Conservation (phyloP, 129 eudicot species). For the Centella asiatica region DNA sequence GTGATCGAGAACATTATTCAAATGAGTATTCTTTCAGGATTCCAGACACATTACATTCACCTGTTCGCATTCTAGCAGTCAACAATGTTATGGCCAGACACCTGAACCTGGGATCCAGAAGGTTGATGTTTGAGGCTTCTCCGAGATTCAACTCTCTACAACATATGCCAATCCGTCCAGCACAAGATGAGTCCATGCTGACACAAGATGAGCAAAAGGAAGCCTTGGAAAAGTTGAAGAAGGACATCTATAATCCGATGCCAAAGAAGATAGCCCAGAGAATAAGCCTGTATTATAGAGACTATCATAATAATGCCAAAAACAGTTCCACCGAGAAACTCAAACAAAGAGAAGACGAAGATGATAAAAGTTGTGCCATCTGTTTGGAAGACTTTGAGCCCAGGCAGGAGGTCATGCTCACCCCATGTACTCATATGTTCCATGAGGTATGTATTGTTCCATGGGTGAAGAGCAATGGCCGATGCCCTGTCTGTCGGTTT, state of each 20-base stretch:
- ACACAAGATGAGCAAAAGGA: conserved; percentile 34
- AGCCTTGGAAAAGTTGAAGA: conserved; percentile 44
- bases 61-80: conserved; percentile 7
- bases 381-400: conserved; percentile 68
- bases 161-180: neutral
- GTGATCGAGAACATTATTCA: no score
- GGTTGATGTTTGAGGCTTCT: conserved; percentile 3
- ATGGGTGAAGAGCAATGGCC: conserved; percentile 61
- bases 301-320: conserved; percentile 12
- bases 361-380: conserved; percentile 53
- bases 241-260: conserved; percentile 55
- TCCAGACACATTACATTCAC: conserved; percentile 21
- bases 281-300: conserved; percentile 29
- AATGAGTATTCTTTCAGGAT: conserved; percentile 11
- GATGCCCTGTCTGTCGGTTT: conserved; percentile 70
- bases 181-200: conserved; percentile 26
- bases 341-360: neutral
- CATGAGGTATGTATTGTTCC: conserved; percentile 82
- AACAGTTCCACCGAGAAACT: conserved; percentile 9
- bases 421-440: conserved; percentile 80
- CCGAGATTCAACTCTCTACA: conserved; percentile 12
- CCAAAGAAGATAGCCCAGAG: conserved; percentile 28
- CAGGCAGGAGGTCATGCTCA: conserved; percentile 41
- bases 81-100: conserved; percentile 6
- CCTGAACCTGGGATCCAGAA: conserved; percentile 9